Conservation (phyloP, 352 stramenopile genomes). For the Phytophthora quininea region DNA sequence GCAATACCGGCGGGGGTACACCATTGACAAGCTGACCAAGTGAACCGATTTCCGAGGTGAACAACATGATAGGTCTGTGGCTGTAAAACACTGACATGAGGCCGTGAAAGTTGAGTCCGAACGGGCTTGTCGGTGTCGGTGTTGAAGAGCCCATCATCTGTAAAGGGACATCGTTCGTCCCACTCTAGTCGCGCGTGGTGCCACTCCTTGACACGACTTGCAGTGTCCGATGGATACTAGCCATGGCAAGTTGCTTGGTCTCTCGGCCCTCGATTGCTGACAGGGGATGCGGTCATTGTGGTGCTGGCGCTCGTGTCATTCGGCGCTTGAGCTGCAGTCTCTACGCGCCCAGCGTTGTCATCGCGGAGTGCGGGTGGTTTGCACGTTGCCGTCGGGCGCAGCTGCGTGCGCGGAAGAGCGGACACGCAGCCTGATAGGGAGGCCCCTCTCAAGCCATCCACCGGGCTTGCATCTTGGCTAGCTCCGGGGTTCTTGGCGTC, state of each 20-base stretch:
- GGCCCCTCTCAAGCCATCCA: background rate
- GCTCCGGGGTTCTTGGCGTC: no score
- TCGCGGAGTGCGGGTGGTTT: background rate
- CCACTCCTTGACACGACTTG: constrained; percentile 1
- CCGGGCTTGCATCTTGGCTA: no score
- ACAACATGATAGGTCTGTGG: no score
- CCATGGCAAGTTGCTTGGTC: background rate
- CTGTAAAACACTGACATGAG: no score
- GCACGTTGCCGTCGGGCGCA: background rate
- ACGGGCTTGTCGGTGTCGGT: background rate
- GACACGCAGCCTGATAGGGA: background rate
- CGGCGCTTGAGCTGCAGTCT: background rate
- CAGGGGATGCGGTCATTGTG: background rate
- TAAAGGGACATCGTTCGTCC: background rate
- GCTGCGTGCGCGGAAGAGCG: background rate
- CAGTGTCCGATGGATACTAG: background rate
- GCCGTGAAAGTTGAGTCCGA: no score
- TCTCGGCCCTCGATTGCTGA: background rate
- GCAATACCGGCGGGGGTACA: background rate
- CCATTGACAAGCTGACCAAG: background rate
- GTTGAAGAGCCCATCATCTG: background rate
- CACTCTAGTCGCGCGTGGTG: background rate
- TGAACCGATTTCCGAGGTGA: no score
- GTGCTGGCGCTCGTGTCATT: background rate
- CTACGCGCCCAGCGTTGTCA: background rate